Conservation (phyloP, 495 filamentous ascomycete genomes). For the Parmelia sp. region DNA sequence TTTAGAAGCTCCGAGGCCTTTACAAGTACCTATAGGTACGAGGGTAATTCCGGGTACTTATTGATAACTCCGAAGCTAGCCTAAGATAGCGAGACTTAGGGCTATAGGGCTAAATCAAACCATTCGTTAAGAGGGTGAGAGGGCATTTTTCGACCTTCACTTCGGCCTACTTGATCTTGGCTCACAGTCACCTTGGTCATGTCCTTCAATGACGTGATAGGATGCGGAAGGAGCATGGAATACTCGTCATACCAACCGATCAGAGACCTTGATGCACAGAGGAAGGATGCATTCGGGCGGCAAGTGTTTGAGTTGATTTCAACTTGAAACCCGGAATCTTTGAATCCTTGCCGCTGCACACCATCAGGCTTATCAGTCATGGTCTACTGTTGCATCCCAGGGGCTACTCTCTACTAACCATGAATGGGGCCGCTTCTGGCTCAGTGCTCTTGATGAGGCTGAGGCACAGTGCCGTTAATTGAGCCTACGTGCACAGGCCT, state of each 20-base stretch:
- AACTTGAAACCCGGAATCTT: neutral
- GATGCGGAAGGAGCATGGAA: neutral
- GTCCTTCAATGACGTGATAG: neutral
- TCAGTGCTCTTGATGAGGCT: neutral
- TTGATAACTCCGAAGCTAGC: neutral
- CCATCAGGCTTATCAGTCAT: no score
- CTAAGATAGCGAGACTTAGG: neutral
- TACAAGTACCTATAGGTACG: no score
- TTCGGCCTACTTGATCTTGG: neutral
- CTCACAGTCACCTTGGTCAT: neutral
- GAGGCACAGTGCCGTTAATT: neutral
- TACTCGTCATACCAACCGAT: neutral
- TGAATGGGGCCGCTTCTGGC: neutral
- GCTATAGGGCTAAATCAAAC: no score
- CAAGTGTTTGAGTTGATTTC: neutral
- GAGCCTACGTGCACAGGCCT: neutral
- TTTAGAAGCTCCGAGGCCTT: no score
- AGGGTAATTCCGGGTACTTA: no score
- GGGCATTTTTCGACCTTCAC: neutral
- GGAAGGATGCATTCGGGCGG: neutral
- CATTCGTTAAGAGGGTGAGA: no score
- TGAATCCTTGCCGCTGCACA: no score
- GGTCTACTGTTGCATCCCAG: no score
- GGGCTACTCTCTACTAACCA: no score
- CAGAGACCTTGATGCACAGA: neutral